Percentiles rank a stretch among this genome's conserved stretches.
Evolutionary conservation across 73 alveolate species (phyloP).

Genomic region (Symbiodinium natans): DNA sequence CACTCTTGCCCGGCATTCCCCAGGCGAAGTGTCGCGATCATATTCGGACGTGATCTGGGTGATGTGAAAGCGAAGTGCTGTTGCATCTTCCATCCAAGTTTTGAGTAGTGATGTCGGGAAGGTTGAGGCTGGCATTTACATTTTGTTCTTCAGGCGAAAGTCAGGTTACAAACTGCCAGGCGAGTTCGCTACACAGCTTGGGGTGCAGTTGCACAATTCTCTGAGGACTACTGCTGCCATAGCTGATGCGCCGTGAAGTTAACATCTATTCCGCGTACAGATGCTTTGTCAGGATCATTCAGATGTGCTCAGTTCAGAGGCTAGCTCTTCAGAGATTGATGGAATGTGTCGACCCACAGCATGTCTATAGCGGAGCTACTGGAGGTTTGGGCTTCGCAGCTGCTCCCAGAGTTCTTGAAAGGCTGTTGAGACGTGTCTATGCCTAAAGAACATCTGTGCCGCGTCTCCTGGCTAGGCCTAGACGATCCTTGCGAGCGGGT

Average conservation of each 20-base stretch:
- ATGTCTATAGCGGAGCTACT: background rate
- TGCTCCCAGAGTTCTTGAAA: slow-evolving; percentile 85
- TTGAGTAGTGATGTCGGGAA: no score
- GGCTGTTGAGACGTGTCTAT: background rate
- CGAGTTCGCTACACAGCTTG: slow-evolving; percentile 89
- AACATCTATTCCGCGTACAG: no score
- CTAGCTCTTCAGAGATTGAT: background rate
- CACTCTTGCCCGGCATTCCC: background rate
- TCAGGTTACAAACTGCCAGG: slow-evolving; percentile 5
- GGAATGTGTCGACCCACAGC: background rate
- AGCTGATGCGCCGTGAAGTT: background rate
- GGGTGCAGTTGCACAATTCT: slow-evolving; percentile 85
- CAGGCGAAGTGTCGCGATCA: background rate
- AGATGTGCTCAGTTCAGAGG: slow-evolving; percentile 74
- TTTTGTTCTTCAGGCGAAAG: no score
- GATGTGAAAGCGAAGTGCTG: background rate
- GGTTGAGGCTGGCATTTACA: no score
- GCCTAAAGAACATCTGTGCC: no score
- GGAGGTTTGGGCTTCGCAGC: slow-evolving; percentile 41
- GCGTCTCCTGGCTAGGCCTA: slow-evolving; percentile 4
- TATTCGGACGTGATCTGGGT: background rate
- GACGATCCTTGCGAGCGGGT: slow-evolving; percentile 78
- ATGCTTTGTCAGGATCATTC: slow-evolving; percentile 52
- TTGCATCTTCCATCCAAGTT: background rate
- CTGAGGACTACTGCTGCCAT: slow-evolving; percentile 14